Percentiles rank a stretch among this genome's conserved stretches.
These are phyloP conservation scores for Aspergillus steynii DNA, from an alignment of 495 filamentous ascomycete species.

Conservation along the genomic window DNA sequence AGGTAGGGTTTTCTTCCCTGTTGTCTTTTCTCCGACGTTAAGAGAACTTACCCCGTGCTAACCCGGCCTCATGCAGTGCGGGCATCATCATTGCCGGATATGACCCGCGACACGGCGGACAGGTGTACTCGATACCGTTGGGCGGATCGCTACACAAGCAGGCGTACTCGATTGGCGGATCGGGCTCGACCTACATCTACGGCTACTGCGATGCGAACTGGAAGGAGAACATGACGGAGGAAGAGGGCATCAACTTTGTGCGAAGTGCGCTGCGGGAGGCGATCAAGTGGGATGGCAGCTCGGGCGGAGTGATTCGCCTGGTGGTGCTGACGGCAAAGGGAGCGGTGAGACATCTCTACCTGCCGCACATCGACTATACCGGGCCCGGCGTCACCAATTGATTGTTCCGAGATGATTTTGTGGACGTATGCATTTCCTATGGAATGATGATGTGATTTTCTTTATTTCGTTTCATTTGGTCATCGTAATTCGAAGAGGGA, in stretches of 20 bases:
- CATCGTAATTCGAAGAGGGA: no score
- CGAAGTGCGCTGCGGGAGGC: constrained; percentile 87
- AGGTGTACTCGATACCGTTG: constrained; percentile 95
- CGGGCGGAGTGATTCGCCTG: constrained; percentile 95
- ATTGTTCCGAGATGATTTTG: constrained; percentile 22
- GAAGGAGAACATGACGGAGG: constrained; percentile 92
- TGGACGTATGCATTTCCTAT: constrained; percentile 16
- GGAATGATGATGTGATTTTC: constrained; percentile 16
- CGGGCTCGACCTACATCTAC: constrained; percentile 98
- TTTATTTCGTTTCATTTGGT: constrained; percentile 24
- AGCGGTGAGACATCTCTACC: constrained; percentile 85
- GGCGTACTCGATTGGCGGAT: constrained; percentile 92
- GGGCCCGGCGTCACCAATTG: constrained; percentile 56
- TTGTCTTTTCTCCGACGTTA: neutral
- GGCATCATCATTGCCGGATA: constrained; percentile 98
- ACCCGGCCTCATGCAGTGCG: constrained; percentile 56
- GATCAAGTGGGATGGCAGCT: constrained; percentile 99
- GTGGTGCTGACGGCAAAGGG: constrained; percentile 89
- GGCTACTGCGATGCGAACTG: constrained; percentile 97
- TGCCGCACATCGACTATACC: constrained; percentile 83
- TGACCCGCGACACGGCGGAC: constrained; percentile 88
- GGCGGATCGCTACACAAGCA: constrained; percentile 98
- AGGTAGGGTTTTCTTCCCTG: constrained; percentile 50
- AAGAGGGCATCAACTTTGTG: constrained; percentile 89
- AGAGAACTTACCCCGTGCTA: neutral